Evolutionary conservation across 1,284 basidiomycete species (phyloP), one percentile per base, ranked within the genome.

Genomic region (Bjerkandera adusta): DNA sequence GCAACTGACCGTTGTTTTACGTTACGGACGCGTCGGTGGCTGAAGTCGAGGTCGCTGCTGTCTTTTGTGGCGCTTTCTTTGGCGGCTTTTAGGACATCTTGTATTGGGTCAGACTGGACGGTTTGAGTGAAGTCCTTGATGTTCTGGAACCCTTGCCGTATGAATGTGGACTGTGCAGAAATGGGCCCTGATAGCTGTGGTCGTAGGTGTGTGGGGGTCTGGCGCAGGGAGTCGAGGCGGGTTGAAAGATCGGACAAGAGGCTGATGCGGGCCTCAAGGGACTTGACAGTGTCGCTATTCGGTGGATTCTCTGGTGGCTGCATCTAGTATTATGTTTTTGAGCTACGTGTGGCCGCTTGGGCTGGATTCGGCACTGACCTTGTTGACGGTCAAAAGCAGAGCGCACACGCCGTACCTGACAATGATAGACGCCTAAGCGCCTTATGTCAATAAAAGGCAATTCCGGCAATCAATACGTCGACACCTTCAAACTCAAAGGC

Each of bases 81-180:
- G 18, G 81, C 81, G 5, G 67, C 62, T 33, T 62, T 63, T 42
- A 85, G 62, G 0, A 81, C 81, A 1, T 73, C 66, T 59, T 85
- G 83, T 3, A 79, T 68, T 2, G 65, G 62, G 36, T 75, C 72
- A 4, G 75, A 74, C 26, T 68, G 63, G 7, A 82, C 54, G 12
- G 61, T 56, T 3, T 76, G 75, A 12, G 63, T 57, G 47, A 83
- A 67, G 5, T 72, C 71, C 45, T 69, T 75, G 37, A 83, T 50
- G 22, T 70, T 63, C 49, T 55, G 40, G 27, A 62, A 59, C 21
- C 59, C 57, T 11, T 60, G 51, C 5, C 51, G 49, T 15, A 61
- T 46, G n/a, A 52, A 49, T n/a, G 50, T 41, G 8, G 51, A 15
- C 45, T 51, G 58, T 11, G 52, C 36, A 2, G 50, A 41, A 12